phyloP scores from a whole-genome alignment of 495 filamentous ascomycete genomes.

The Parmelia sp. region DNA sequence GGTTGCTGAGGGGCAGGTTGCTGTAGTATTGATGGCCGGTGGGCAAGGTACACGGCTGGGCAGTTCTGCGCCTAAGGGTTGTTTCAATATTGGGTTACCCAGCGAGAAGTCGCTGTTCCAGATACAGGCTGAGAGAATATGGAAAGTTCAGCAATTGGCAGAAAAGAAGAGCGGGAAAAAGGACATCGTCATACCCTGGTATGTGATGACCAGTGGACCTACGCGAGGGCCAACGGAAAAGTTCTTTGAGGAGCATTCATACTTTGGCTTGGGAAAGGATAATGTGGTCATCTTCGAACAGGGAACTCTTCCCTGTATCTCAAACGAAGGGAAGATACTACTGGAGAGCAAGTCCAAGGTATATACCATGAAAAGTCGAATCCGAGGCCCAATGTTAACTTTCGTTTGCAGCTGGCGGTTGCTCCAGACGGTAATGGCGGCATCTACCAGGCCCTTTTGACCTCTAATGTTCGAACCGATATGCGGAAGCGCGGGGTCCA shows the following conservation, averaged over 20 bases:
- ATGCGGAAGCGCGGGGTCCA: slow-evolving; percentile 84
- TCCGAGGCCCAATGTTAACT: background rate
- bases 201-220: slow-evolving; percentile 99
- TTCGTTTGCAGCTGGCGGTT: slow-evolving; percentile 60
- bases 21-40: slow-evolving; percentile 93
- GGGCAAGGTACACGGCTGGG: slow-evolving; percentile 93
- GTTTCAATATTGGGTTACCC: slow-evolving; percentile 89
- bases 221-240: slow-evolving; percentile 84
- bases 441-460: slow-evolving; percentile 87
- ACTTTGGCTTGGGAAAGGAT: slow-evolving; percentile 79
- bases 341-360: slow-evolving; percentile 85
- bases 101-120: slow-evolving; percentile 94
- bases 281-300: slow-evolving; percentile 96
- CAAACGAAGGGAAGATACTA: slow-evolving; percentile 95
- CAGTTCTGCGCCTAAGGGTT: slow-evolving; percentile 92
- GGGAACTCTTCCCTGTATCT: slow-evolving; percentile 92
- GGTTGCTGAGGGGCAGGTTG: slow-evolving; percentile 84
- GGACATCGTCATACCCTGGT: slow-evolving; percentile 84
- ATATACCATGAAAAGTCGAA: slow-evolving; percentile 14
- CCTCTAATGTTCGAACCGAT: slow-evolving; percentile 74
- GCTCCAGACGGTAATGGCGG: slow-evolving; percentile 98
- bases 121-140: slow-evolving; percentile 90
- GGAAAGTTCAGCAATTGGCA: slow-evolving; percentile 79
- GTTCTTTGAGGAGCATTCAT: slow-evolving; percentile 83
- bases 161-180: slow-evolving; percentile 58